Evolutionary conservation across 2,329 filamentous ascomycete genomes (phyloP).

Genomic region (Corinectria fuckeliana): DNA sequence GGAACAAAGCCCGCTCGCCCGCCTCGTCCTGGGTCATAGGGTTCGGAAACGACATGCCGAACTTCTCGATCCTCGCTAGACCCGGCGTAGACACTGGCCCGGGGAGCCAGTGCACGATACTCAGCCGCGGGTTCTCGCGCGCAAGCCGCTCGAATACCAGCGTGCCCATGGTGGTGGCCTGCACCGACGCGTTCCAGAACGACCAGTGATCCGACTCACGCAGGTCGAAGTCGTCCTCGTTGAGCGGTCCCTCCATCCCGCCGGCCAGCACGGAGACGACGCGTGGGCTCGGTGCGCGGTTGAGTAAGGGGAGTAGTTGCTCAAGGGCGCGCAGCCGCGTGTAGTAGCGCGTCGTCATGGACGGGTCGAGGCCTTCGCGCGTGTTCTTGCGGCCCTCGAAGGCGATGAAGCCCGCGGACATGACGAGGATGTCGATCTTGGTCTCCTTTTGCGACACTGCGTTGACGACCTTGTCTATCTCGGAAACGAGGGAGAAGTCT

Average conservation of each 20-base stretch:
- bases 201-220: neutral
- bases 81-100: neutral
- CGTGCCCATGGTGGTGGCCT: slow-evolving; percentile 17
- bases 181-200: neutral
- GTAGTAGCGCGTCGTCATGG: slow-evolving; percentile 13
- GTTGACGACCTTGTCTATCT: neutral
- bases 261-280: neutral
- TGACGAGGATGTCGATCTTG: slow-evolving; percentile 6
- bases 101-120: slow-evolving; percentile 10
- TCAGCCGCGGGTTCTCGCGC: neutral
- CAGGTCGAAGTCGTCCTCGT: neutral
- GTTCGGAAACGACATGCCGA: neutral
- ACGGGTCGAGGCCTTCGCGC: slow-evolving; percentile 13
- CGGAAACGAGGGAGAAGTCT: neutral
- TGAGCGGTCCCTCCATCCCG: neutral
- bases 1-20: slow-evolving; percentile 1
- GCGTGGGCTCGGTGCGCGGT: neutral
- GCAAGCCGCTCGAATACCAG: slow-evolving; percentile 1
- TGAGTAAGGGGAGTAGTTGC: slow-evolving; percentile 10
- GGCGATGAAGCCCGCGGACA: slow-evolving; percentile 12
- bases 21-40: slow-evolving; percentile 4
- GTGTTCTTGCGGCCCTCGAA: slow-evolving; percentile 9
- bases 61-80: neutral
- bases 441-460: neutral
- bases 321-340: slow-evolving; percentile 5